Conservation (phyloP, 345 rosid species). For the Brassica rapa region DNA sequence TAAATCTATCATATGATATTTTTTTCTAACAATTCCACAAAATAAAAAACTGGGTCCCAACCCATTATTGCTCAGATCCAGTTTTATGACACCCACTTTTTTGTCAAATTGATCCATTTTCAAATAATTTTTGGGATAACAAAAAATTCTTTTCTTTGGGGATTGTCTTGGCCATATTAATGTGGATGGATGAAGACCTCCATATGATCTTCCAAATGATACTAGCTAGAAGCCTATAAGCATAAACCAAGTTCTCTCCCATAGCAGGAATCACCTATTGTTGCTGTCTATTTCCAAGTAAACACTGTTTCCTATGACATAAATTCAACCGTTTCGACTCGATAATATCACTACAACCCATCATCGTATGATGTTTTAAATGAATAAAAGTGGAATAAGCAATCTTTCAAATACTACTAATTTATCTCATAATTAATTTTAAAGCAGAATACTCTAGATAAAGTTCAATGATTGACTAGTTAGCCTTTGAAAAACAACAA, state of each 20-base stretch:
- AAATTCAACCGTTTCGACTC: neutral
- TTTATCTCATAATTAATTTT: neutral
- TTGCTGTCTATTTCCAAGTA: neutral
- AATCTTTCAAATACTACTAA: neutral
- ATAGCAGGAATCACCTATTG: neutral
- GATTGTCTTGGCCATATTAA: neutral
- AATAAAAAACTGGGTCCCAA: neutral
- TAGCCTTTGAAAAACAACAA: neutral
- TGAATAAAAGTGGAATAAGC: neutral
- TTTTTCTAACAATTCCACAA: too few species aligned
- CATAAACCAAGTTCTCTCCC: neutral
- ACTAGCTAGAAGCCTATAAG: neutral
- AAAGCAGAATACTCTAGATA: neutral
- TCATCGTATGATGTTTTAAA: neutral
- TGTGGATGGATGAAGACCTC: neutral
- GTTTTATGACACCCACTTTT: neutral
- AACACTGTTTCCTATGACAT: neutral
- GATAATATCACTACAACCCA: neutral
- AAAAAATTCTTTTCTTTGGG: neutral
- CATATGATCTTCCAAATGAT: neutral
- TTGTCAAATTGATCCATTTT: neutral
- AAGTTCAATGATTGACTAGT: neutral
- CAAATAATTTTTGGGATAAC: neutral
- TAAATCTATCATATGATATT: too few species aligned
- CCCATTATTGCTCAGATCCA: neutral